Evolutionary conservation across 352 stramenopile species (phyloP), one percentile per base, ranked within the genome.

Genomic region (Pythium biforme): DNA sequence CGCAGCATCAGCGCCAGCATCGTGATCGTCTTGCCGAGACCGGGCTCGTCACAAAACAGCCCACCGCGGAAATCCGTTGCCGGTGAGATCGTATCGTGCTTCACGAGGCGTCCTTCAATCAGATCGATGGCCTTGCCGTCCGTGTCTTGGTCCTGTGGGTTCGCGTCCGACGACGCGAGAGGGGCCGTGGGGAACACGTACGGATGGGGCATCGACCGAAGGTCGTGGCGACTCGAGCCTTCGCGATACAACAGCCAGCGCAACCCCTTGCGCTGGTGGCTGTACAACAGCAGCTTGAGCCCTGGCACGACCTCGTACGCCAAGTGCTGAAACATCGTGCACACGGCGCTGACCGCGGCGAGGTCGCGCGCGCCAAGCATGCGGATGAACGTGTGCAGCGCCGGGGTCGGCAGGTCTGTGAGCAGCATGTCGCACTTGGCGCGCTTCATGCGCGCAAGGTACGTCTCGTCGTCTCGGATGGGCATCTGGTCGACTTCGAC

Each of bases 1-100:
- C 86, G 81, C 5, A 95, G 55, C 15, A 95, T 78, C 27, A 95
- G 59, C 25, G 86, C 83, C 9, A 94, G 55, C 76, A 95, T 92
- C 12, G 86, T 94, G 54, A 95, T 92, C 0, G 86, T 95, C 68
- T 95, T 95, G 19, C 86, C 86, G 0, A 95, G 73, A 0, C 86
- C 86, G 23, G 86, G 86, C 26, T 95, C 86, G 48, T 95, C 84
- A 49, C 81, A 94, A 39, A 95, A 90, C 47, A 95, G 77, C 19
- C 86, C 86, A 0, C 86, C 84, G 19, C 80, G 81, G 4, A 73
- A 72, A 46, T 95, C 84, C 3, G 68, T 52, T 0, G 70, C 46
- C 5, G 61, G 39, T 1, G 62, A 50, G 0, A 70, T 51, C 8
- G 52, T 25, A 3, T 59, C 9, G 4, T 58, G 20, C n/a, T 76